Evolutionary conservation across 441 rosid genomes (phyloP).

Genomic region (Kokia cookei): DNA sequence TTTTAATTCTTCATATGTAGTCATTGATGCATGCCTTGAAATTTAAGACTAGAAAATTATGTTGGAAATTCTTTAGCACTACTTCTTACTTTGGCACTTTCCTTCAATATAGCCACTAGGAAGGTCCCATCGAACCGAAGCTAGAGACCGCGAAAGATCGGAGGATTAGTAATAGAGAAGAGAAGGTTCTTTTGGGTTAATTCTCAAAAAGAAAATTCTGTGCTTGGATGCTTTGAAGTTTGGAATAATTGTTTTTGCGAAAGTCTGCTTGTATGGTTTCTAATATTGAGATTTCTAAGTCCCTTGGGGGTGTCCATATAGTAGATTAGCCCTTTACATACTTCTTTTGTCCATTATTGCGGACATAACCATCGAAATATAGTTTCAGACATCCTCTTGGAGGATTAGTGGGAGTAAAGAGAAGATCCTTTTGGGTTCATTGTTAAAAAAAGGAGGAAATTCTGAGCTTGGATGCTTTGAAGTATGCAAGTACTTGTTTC

Average conservation of each 20-base stretch:
- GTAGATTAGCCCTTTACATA: not conserved
- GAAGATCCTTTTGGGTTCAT: not conserved
- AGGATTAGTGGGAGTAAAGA: not conserved
- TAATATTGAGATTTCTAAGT: not conserved
- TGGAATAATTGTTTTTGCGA: not conserved
- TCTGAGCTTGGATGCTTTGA: not conserved
- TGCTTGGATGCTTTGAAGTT: not conserved
- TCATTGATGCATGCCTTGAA: slow-evolving; percentile 3
- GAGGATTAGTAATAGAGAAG: not conserved
- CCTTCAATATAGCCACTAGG: not conserved
- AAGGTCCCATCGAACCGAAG: not conserved
- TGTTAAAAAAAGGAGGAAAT: not conserved
- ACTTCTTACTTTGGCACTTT: not conserved
- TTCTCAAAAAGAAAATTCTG: not conserved
- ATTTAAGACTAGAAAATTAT: not conserved
- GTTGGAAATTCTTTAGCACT: not conserved
- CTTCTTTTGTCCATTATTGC: not conserved
- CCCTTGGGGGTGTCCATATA: not conserved
- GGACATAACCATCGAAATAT: not conserved
- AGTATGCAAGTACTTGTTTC: not conserved
- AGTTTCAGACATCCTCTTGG: not conserved
- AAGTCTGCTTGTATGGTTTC: not conserved
- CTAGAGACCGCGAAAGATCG: not conserved
- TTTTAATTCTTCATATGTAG: not conserved
- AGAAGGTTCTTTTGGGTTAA: not conserved